Conservation (phyloP, 306 rosid species). For the Cicer cuneatum region DNA sequence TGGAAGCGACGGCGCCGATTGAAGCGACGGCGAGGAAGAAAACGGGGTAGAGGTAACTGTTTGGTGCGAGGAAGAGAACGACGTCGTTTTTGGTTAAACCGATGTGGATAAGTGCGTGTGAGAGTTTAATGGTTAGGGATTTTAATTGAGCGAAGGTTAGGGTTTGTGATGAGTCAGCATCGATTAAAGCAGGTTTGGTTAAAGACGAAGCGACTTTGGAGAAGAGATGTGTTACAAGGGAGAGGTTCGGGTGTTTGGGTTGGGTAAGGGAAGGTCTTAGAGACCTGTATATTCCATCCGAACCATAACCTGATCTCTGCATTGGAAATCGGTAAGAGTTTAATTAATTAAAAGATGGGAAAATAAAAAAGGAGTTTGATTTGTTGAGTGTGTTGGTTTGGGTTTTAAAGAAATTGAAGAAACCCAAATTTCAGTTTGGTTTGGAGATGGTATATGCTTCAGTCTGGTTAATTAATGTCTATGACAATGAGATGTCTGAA, state of each 20-base stretch:
- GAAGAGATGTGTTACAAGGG: slow-evolving; percentile 71
- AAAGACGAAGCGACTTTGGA: slow-evolving; percentile 54
- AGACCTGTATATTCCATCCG: slow-evolving; percentile 83
- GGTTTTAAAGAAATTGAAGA: too few species aligned
- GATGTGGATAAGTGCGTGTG: slow-evolving; percentile 60
- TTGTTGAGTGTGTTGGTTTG: too few species aligned
- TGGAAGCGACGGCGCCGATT: slow-evolving; percentile 75
- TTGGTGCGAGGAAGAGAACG: slow-evolving; percentile 80
- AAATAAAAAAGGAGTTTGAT: too few species aligned
- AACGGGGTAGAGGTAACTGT: slow-evolving; percentile 60
- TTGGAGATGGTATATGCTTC: too few species aligned
- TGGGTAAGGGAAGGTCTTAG: slow-evolving; percentile 60
- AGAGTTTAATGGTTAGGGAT: slow-evolving; percentile 51
- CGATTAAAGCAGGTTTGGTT: slow-evolving; percentile 72
- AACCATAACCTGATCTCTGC: slow-evolving; percentile 88
- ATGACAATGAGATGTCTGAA: too few species aligned
- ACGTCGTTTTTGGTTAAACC: slow-evolving; percentile 78
- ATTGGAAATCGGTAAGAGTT: not conserved
- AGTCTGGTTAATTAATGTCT: too few species aligned
- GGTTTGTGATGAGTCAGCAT: slow-evolving; percentile 58
- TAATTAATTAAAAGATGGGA: not conserved
- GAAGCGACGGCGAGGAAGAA: slow-evolving; percentile 66
- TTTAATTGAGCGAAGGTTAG: slow-evolving; percentile 59
- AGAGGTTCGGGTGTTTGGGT: slow-evolving; percentile 60
- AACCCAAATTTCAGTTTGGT: too few species aligned